Base-by-base conservation (phyloP, 371 early-diverging fungal species). In the Massospora cicadina region DNA sequence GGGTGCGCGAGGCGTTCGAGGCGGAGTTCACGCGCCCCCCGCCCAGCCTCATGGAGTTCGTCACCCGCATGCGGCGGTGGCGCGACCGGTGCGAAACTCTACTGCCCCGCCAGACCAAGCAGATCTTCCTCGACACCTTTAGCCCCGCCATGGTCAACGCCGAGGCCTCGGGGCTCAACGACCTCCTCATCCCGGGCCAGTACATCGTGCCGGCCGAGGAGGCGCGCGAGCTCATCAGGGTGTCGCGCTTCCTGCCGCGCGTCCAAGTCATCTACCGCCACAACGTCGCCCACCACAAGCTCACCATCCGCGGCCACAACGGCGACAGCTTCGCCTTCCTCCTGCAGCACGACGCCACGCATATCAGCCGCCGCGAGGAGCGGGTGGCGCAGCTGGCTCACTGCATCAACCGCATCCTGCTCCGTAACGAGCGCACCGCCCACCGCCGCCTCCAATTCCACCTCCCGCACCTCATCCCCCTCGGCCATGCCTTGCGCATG, bases 171-270 rank as follows among this genome's bases (percentile, higher is more conserved):
- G 91, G 90, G 73, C 95, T 95, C 69, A 96, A 96, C 69, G 97
- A 98, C 68, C 87, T 98, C 2, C 95, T 97, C 65, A 86, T 98
- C 3, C 98, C 98, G 17, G 98, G 98, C 0, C 98, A 98, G 75
- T 98, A 98, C 69, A 73, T 93, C 66, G 68, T 81, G 78, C 72
- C 86, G 66, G 83, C 81, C 68, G 87, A 93, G 69, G 84, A 80
- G 67, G 89, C 83, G 71, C 88, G 89, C 65, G 93, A 93, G 73
- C 93, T 97, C 76, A 77, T 93, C 28, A 80, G 88, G 26, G 96
- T 98, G 65, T 94, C 93, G 66, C 83, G 96, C 13, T 95, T 98
- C 76, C 74, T 87, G 70, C 91, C 95, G 0, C 87, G 87, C 59
- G 86, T 96, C 2, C 86, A 86, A 61, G 73, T 90, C 23, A 76